Base-by-base conservation (phyloP, 202 grass and related monocot genomes). In the Zizania palustris region DNA sequence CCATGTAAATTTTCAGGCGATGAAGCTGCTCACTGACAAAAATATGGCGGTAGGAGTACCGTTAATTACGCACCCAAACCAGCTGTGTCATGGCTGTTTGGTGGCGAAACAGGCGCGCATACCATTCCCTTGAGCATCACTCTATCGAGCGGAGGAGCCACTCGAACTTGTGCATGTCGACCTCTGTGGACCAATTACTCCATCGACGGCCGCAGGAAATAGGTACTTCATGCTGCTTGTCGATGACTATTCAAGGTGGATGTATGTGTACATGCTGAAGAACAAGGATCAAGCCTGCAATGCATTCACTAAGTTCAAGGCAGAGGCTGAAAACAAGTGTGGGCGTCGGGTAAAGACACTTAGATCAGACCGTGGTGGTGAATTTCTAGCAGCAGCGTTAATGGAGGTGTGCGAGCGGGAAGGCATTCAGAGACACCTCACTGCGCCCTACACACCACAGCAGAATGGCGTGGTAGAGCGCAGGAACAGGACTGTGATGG, bases 351-450 rank as follows among this genome's bases (percentile, higher is more conserved):
- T 48, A 1, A 48, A 13, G 3, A 0, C 22, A 43, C 4, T 67
- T 22, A 1, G 21, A 12, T 19, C 2, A 22, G 5, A 20, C 45
- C 5, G 64, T 2, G 21, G 3, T 40, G 21, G 20, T 19, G 45
- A 48, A 4, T 48, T 6, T 12, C 1, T 7, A 4, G 4, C 0
- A 2, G 41, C 0, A 21, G 41, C 19, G 45, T 67, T 40, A 0
- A 1, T 0, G 1, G 20, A 4, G 3, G 12, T 5, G 0, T 9
- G 0, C 5, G 21, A 0, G 39, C 12, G 0, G 3, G 18, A 0
- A 22, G 45, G 11, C 41, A 45, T 28, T 18, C 20, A 3, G 39
- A 35, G 0, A 0, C 5, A 2, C 1, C 11, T 8, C 2, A 0
- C 45, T 43, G 6, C 2, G 45, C 60, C 34, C 3, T 62, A 1